Evolutionary conservation across 768 basidiomycete genomes (phyloP).

Genomic region (Lactarius pseudohatsudake): DNA sequence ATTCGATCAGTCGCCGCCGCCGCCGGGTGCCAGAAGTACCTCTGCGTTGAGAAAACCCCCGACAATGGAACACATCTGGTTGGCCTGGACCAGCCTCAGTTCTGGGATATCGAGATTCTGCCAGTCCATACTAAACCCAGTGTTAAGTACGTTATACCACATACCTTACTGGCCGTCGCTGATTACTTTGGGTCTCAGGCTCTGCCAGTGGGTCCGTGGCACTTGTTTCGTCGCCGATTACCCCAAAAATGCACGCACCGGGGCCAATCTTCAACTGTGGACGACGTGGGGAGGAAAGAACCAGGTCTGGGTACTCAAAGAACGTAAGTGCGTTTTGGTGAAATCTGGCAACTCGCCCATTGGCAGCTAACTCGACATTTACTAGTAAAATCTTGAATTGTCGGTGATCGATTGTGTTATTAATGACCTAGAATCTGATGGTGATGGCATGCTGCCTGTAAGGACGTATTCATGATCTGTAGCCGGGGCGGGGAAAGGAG

Average conservation of each 20-base stretch:
- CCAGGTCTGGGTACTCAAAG: conserved; percentile 3
- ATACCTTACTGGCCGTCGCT: no score
- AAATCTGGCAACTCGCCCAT: no score
- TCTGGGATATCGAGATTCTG: neutral
- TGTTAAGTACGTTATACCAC: neutral
- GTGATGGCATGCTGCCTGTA: no score
- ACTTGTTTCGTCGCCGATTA: neutral
- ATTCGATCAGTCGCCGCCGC: neutral
- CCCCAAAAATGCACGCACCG: neutral
- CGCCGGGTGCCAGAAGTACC: neutral
- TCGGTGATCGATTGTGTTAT: no score
- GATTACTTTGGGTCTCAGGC: neutral
- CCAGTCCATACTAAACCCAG: neutral
- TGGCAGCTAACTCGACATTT: no score
- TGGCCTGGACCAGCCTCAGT: neutral
- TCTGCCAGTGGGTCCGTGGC: no score
- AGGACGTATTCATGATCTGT: no score
- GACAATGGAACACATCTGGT: neutral
- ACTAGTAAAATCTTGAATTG: no score
- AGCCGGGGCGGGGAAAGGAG: no score
- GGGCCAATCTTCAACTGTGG: neutral
- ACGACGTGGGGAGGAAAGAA: neutral
- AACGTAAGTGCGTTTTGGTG: neutral
- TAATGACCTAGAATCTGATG: no score
- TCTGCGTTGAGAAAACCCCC: neutral